Base-by-base conservation (phyloP, 2,329 filamentous ascomycete species). In the Alternaria gansuensis region DNA sequence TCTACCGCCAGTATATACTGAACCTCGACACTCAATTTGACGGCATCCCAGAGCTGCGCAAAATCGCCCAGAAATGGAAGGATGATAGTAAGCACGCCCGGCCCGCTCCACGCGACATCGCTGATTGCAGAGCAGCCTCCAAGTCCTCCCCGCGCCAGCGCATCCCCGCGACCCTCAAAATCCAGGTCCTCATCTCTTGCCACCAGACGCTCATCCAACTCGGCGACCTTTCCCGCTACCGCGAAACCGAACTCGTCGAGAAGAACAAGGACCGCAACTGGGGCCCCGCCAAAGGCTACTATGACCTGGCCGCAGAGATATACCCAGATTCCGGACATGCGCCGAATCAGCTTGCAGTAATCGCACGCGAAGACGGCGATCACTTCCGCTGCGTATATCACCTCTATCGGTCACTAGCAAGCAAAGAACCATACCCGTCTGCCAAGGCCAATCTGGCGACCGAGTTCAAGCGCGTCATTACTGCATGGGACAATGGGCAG, bases 271-370 rank as follows among this genome's bases (percentile, higher is more conserved):
- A 87, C 63, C 88, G 88, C 52, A 90, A 90, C 68, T 96, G 91
- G 82, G 90, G 90, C 26, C 87, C 87, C 13, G 92, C 94, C 13
- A 83, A 93, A 70, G 88, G 90, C 10, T 97, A 94, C 77, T 98
- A 99, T 77, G 83, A 86, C 54, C 82, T 98, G 59, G 95, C 95
- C 23, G 87, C 88, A 64, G 87, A 90, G 51, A 84, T 98, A 52
- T 85, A 90, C 66, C 92, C 94, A 3, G 82, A 87, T 17, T 92
- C 90, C 44, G 94, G 94, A 29, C 87, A 88, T 63, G 90, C 92
- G 14, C 90, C 96, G 72, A 94, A 99, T 71, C 95, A 98, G 77
- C 87, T 95, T 75, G 93, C 91, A 34, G 91, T 98, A 34, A 89
- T 98, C 59, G 89, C 90, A 59, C 85, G 92, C 46, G 88, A 90